Conservation (phyloP, 2,329 filamentous ascomycete genomes). For the Alternaria rosae region DNA sequence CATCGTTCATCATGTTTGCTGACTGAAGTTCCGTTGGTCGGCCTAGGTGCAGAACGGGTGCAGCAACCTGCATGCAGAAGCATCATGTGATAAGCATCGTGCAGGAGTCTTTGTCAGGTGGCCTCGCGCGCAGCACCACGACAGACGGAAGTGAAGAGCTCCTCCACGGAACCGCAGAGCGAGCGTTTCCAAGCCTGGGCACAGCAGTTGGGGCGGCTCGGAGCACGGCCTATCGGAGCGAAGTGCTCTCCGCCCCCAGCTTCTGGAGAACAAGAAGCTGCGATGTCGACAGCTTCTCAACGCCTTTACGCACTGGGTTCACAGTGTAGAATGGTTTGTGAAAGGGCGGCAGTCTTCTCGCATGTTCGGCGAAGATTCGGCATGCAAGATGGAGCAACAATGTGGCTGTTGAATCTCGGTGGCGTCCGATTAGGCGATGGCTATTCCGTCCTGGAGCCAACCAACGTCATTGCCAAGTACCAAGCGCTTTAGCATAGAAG, state of each 20-base stretch:
- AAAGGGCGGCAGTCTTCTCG: slow-evolving; percentile 1
- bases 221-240: slow-evolving; percentile 7
- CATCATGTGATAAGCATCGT: slow-evolving; percentile 21
- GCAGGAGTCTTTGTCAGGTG: slow-evolving; percentile 13
- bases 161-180: neutral
- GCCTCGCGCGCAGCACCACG: slow-evolving; percentile 1
- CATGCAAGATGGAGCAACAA: neutral
- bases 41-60: slow-evolving; percentile 9
- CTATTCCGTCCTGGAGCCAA: neutral
- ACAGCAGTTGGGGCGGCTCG: slow-evolving; percentile 3
- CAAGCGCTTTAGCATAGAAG: slow-evolving; percentile 14
- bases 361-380: slow-evolving; percentile 5
- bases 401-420: slow-evolving; percentile 3
- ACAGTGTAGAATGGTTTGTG: neutral
- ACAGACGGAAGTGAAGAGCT: neutral
- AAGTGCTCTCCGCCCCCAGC: neutral
- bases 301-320: neutral
- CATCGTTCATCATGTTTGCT: slow-evolving; percentile 5
- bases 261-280: neutral
- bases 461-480: slow-evolving; percentile 18
- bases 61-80: slow-evolving; percentile 3
- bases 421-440: slow-evolving; percentile 6
- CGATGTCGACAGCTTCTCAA: neutral
- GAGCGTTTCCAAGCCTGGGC: neutral
- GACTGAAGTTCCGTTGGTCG: slow-evolving; percentile 9